Evolutionary conservation across 495 filamentous ascomycete species (phyloP).

Genomic region (Neurospora africana): DNA sequence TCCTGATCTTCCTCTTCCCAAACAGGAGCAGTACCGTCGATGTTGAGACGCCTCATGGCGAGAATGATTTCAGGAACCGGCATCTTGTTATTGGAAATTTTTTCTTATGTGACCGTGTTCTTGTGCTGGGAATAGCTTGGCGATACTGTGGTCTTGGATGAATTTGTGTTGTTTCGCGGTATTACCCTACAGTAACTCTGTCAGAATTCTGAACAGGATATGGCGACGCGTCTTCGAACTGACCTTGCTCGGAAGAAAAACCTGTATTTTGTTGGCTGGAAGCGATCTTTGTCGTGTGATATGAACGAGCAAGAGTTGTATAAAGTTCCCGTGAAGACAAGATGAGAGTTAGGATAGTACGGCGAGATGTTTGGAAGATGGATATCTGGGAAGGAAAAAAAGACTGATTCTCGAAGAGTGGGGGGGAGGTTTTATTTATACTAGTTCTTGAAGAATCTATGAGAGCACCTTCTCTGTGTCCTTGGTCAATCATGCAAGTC

Average conservation of each 20-base stretch:
- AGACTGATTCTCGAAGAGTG: neutral
- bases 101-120: neutral
- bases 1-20: neutral
- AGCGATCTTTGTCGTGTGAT: neutral
- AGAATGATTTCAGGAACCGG: neutral
- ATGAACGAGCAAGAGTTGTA: neutral
- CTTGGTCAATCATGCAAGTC: neutral
- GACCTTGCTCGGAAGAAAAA: neutral
- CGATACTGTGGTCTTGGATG: neutral
- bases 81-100: neutral
- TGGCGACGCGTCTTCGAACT: neutral
- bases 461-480: neutral
- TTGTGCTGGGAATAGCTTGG: neutral
- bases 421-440: neutral
- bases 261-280: neutral
- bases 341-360: neutral
- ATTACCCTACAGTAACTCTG: neutral
- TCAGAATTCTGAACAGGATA: neutral
- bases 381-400: neutral
- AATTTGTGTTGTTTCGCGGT: neutral
- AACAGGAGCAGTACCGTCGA: neutral
- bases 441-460: neutral
- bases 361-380: neutral
- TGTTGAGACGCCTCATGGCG: neutral
- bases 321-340: neutral